Conservation (phyloP, 2,329 filamentous ascomycete species). For the Botryotinia convoluta region DNA sequence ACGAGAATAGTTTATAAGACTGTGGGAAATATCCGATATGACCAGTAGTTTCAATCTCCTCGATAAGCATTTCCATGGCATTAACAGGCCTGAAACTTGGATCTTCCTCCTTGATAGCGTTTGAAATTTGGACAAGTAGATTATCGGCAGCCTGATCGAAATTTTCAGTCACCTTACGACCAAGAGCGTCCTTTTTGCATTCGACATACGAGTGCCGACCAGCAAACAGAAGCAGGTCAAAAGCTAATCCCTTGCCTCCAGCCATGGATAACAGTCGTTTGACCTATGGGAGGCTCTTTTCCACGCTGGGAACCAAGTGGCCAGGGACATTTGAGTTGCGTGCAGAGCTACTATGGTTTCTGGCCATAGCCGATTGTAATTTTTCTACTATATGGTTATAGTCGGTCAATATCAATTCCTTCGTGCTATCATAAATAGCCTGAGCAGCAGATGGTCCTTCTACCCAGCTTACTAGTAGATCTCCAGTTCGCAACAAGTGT, state of each 20-base stretch:
- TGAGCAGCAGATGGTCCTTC: background rate
- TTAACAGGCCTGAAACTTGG: background rate
- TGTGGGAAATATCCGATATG: background rate
- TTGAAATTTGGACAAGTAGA: background rate
- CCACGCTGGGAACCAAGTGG: background rate
- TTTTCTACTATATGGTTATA: background rate
- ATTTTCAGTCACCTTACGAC: background rate
- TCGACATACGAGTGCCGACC: background rate
- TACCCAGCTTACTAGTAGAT: background rate
- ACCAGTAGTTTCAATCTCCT: background rate
- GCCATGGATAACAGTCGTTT: background rate
- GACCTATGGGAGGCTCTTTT: background rate
- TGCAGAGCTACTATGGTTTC: background rate
- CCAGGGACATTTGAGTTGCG: background rate
- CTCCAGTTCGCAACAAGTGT: background rate
- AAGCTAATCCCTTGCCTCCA: background rate
- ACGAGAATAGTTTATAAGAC: background rate
- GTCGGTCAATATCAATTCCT: background rate
- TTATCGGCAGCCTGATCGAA: background rate
- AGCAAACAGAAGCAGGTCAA: background rate
- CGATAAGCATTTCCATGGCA: constrained; percentile 7
- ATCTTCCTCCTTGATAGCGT: background rate
- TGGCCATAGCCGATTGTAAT: background rate
- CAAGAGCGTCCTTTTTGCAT: background rate
- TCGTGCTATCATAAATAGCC: background rate